Conservation (phyloP, 2,329 filamentous ascomycete genomes). For the Gnomoniopsis sp. region DNA sequence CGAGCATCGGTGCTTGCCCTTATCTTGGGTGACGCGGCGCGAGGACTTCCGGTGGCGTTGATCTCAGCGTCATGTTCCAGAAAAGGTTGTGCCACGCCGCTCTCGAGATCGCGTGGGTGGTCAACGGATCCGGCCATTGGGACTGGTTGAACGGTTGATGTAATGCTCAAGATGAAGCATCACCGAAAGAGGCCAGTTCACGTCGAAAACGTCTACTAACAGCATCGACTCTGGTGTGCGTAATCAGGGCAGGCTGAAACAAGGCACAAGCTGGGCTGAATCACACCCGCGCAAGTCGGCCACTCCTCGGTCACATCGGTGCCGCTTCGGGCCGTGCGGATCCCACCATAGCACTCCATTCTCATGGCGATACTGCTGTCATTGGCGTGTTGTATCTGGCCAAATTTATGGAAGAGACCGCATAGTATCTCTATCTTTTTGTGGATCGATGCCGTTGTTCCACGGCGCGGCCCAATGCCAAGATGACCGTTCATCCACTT, state of each 20-base stretch:
- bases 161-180: neutral
- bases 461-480: too few relatives aligned
- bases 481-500: too few relatives aligned
- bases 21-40: neutral
- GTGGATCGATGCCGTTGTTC: too few relatives aligned
- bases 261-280: neutral
- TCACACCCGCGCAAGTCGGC: neutral
- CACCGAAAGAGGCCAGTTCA: neutral
- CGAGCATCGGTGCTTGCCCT: conserved; percentile 1
- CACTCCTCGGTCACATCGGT: neutral
- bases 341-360: too few relatives aligned
- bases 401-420: too few relatives aligned
- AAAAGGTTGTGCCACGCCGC: conserved; percentile 3
- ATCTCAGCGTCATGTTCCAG: neutral
- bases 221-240: neutral
- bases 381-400: too few relatives aligned
- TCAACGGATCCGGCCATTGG: conserved; percentile 3
- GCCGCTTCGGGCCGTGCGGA: neutral
- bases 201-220: neutral
- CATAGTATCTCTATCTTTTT: too few relatives aligned
- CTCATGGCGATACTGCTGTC: neutral
- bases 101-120: conserved; percentile 6
- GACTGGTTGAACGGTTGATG: neutral
- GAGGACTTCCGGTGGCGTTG: neutral
- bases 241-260: neutral